Evolutionary conservation across 345 rosid genomes (phyloP).

Genomic region (Ceriops tagal): DNA sequence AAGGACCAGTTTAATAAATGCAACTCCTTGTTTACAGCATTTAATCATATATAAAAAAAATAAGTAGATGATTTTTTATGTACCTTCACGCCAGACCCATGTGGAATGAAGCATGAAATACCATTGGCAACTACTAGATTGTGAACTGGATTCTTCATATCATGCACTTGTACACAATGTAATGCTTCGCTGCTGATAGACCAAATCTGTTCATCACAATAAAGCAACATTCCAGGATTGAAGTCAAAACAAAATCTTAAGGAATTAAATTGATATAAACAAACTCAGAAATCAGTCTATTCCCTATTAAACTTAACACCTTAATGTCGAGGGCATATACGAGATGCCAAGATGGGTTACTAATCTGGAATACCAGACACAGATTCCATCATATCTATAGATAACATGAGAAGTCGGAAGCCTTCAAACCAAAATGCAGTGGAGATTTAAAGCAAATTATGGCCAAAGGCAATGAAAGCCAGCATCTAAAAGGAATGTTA

Average conservation of each 20-base stretch:
- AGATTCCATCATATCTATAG: too few relatives aligned
- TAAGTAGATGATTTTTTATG: background rate
- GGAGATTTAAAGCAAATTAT: too few relatives aligned
- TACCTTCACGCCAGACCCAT: constrained; percentile 75
- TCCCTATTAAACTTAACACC: background rate
- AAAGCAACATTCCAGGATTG: background rate
- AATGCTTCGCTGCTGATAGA: constrained; percentile 38
- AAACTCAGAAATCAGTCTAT: background rate
- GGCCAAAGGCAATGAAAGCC: too few relatives aligned
- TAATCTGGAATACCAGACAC: too few relatives aligned
- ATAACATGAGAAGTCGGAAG: too few relatives aligned
- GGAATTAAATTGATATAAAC: too few relatives aligned
- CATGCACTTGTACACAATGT: constrained; percentile 50
- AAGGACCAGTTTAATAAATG: background rate
- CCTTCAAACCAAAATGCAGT: too few relatives aligned
- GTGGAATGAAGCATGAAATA: constrained; percentile 58
- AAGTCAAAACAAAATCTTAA: background rate
- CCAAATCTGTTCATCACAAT: constrained; percentile 45
- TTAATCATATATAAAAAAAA: background rate
- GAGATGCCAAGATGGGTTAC: background rate
- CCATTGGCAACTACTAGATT: constrained; percentile 46
- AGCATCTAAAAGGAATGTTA: too few relatives aligned
- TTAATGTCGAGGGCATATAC: background rate
- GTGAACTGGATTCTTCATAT: constrained; percentile 63
- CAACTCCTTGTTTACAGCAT: background rate